Evolutionary conservation across 1,284 basidiomycete genomes (phyloP).

Genomic region (Ceratobasidium theobromae): DNA sequence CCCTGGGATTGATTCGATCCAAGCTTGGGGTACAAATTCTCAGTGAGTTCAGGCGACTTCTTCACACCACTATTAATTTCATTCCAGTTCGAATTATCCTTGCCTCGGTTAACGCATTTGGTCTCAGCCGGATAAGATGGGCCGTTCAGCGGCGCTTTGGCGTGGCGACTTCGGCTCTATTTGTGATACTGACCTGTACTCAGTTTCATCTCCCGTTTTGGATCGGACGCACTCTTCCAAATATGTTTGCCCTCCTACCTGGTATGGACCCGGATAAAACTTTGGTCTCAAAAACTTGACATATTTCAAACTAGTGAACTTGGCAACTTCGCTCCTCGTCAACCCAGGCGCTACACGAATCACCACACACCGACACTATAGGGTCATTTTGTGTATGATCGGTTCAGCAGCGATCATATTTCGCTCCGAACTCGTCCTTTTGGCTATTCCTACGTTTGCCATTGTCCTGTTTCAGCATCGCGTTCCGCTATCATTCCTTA

Average conservation of each 20-base stretch:
- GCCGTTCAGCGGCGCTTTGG: constrained; percentile 68
- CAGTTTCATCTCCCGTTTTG: constrained; percentile 95
- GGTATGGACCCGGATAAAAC: constrained; percentile 52
- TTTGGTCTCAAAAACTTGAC: not conserved
- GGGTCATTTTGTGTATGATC: constrained; percentile 49
- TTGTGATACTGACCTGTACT: constrained; percentile 66
- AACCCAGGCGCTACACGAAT: constrained; percentile 41
- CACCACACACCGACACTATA: constrained; percentile 33
- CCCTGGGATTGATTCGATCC: constrained; percentile 49
- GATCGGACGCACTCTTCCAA: constrained; percentile 90
- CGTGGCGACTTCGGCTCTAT: constrained; percentile 57
- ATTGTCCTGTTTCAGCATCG: constrained; percentile 52
- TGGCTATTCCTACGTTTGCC: constrained; percentile 59
- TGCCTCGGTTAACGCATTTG: constrained; percentile 63
- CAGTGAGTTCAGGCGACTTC: constrained; percentile 47
- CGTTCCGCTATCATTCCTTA: constrained; percentile 33
- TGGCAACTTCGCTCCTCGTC: constrained; percentile 60
- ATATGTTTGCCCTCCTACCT: constrained; percentile 85
- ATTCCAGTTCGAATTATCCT: constrained; percentile 72
- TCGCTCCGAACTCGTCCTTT: constrained; percentile 74
- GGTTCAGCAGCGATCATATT: constrained; percentile 73
- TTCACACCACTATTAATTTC: not conserved
- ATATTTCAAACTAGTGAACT: constrained; percentile 53
- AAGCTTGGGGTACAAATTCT: constrained; percentile 66
- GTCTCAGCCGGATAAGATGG: constrained; percentile 64